Percentiles rank a stretch among this genome's conserved stretches.
phyloP scores from a whole-genome alignment of 1,139 yeast species.

The Nakaseomyces sp. region DNA sequence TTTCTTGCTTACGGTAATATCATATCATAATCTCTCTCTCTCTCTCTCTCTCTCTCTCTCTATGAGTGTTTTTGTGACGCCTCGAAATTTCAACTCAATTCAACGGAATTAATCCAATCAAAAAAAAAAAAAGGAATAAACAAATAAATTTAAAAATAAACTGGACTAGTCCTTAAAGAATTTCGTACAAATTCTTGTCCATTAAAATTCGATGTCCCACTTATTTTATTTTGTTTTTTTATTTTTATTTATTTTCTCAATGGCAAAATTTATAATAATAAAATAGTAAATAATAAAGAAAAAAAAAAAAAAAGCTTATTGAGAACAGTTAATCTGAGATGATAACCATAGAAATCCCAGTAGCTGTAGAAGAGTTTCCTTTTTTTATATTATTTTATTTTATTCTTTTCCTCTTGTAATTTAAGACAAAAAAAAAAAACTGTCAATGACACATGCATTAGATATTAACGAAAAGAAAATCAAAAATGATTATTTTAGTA shows the following conservation, averaged over 20 bases:
- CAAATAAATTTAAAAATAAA: not conserved
- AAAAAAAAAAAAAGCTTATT: not conserved
- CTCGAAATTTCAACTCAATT: too few species aligned
- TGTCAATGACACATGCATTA: slow-evolving; percentile 3
- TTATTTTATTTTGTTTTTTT: not conserved
- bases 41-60: too few species aligned
- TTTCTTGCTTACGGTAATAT: too few species aligned
- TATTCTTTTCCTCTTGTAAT: not conserved
- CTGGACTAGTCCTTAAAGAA: not conserved
- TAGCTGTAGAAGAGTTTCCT: not conserved
- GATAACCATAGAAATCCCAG: not conserved
- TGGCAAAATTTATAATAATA: too few species aligned
- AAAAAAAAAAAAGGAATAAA: not conserved
- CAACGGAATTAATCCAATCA: not conserved
- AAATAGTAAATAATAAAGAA: not conserved
- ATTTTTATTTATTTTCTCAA: not conserved
- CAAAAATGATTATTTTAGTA: not conserved
- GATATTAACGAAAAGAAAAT: not conserved
- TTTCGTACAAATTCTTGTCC: not conserved
- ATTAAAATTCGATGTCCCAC: not conserved
- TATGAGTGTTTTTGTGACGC: too few species aligned
- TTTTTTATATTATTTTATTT: too few species aligned
- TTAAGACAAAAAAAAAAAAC: too few species aligned
- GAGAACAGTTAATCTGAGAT: not conserved
- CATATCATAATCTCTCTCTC: too few species aligned